Conservation (phyloP, 495 filamentous ascomycete species). For the Daldinia concentrica region DNA sequence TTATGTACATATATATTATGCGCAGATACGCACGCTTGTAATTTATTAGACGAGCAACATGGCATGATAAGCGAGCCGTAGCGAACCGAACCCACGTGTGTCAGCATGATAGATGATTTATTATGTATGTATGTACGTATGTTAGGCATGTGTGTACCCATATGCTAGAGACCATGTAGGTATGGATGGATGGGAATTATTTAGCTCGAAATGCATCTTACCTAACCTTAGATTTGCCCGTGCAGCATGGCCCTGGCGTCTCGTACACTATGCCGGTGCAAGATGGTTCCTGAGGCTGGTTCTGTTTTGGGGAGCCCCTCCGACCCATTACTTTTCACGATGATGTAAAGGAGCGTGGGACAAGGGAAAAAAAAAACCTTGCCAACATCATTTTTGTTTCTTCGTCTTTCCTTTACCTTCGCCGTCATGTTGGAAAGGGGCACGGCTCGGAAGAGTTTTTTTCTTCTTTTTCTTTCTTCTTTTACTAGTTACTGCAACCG, state of each 20-base stretch:
- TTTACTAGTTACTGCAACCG: slow-evolving; percentile 8
- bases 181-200: slow-evolving; percentile 21
- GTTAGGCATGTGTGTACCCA: no score
- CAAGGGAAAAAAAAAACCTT: neutral
- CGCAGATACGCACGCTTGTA: neutral
- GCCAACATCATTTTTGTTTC: neutral
- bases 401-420: slow-evolving; percentile 25
- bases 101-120: slow-evolving; percentile 37
- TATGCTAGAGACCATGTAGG: neutral
- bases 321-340: slow-evolving; percentile 34
- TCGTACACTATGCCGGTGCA: slow-evolving; percentile 38
- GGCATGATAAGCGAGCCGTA: slow-evolving; percentile 23
- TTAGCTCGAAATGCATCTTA: slow-evolving; percentile 26
- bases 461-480: neutral
- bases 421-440: slow-evolving; percentile 15
- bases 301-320: slow-evolving; percentile 16
- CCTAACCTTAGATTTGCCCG: slow-evolving; percentile 33
- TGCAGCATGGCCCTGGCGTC: slow-evolving; percentile 24
- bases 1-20: neutral
- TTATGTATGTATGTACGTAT: slow-evolving; percentile 22
- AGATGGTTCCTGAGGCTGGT: slow-evolving; percentile 37
- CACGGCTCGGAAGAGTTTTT: slow-evolving; percentile 19
- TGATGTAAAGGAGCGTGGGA: slow-evolving; percentile 13
- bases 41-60: slow-evolving; percentile 14
- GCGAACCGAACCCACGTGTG: slow-evolving; percentile 31